Evolutionary conservation across 2,329 filamentous ascomycete genomes (phyloP), one percentile per base, ranked within the genome.

Genomic region (Beauveria brongniartii): DNA sequence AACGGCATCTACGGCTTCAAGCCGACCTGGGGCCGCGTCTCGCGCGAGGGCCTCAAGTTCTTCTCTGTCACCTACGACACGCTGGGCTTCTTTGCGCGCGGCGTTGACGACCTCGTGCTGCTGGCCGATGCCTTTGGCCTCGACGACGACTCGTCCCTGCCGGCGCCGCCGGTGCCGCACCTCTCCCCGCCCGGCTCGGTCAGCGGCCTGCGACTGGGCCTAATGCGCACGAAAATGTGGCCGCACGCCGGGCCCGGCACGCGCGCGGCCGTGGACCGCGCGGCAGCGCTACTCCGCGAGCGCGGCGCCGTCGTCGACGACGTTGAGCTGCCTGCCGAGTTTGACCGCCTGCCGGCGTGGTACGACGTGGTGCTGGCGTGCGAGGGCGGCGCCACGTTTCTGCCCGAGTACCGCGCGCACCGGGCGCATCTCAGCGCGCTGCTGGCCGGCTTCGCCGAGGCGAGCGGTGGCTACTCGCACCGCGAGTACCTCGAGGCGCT

Each of bases 1-100:
- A 87, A 83, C 63, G 86, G 86, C 6, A 76, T 85, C 5, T 89
- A 84, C 61, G 85, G 78, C 0, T 74, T 88, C 59, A 89, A 89
- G 68, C 85, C 86, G 2, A 89, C 85, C 0, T 88, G 84, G 83
- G 82, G 81, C 59, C 72, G 82, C 0, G 79, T 89, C 40, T 84
- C 80, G 0, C 76, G 83, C 0, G 86, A 89, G 67, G 86, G 86
- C 0, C 76, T 81, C 50, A 84, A 82, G 68, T 73, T 84, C 2
- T 86, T 82, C 65, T 82, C 83, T 0, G 71, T 83, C 1, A 82
- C 78, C 1, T 74, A 85, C 6, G 87, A 89, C 65, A 89, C 86
- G 0, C 66, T 87, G 0, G 86, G 87, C 1, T 72, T 87, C 14
- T 88, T 81, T 61, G 78, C 82, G 0, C 79, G 86, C 0, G 78